Base-by-base conservation (phyloP, 2,329 filamentous ascomycete species). In the Clonostachys byssicola region DNA sequence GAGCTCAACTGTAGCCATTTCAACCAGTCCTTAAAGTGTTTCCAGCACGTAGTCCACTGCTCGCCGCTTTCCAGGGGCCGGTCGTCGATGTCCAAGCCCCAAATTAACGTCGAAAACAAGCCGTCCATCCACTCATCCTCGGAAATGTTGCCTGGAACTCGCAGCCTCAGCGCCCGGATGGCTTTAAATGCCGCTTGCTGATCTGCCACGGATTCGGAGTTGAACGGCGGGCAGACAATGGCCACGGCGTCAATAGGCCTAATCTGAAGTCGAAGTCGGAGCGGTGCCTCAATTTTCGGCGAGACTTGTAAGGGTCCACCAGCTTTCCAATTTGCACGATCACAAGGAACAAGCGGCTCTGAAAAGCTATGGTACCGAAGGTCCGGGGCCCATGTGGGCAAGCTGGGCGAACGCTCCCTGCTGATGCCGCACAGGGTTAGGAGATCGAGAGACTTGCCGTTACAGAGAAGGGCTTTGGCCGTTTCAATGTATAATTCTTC, bases 361-460 rank as follows among this genome's bases (percentile, higher is more conserved):
- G 5, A 5, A 17, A 14, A 39, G 36, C 14, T 14, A 39, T 39
- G 16, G 14, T 14, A 14, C 36, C 36, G 13, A 14, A 39, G 36
- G 16, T 48, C 43, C 14, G 47, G 43, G 5, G 42, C 47, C 47
- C 47, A 48, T 9, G 43, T 40, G 6, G 47, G 47, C 5, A 48
- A 36, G 10, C 45, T 43, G 23, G 18, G 14, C 34, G n/a, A 12
- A 12, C 14, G 38, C 23, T 39, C 36, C 13, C 16, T 18, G 12
- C 14, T 12, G 12, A 16, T 16, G 35, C 34, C 34, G 12, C 33
- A 36, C n/a, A 13, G 16, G 10, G 14, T 14, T 17, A 14, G 34
- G 18, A 45, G 36, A 39, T 46, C 34, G 16, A 40, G 40, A 13
- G 44, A 46, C 20, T 39, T 39, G 8, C 40, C 40, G 18, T 40